Base-by-base conservation (phyloP, 2,329 filamentous ascomycete genomes). In the Zasmidium angulare region DNA sequence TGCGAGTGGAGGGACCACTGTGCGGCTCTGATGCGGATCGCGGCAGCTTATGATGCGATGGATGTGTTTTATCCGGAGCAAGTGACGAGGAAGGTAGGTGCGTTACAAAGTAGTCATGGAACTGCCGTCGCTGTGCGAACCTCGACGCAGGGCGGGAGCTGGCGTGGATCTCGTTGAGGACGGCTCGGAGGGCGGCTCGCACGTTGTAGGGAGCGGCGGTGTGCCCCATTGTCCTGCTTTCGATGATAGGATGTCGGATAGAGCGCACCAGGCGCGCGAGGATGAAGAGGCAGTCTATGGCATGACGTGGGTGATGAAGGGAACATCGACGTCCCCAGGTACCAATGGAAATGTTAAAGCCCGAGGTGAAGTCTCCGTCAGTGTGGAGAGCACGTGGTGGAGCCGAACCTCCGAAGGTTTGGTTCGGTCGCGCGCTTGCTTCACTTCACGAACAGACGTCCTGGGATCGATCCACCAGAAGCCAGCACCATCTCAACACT, bases 91-190 rank as follows among this genome's bases (percentile, higher is more conserved):
- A 96, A 3, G 95, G 93, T 1, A 99, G 84, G 74, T 97, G 91
- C 9, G 95, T 96, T 60, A 98, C 91, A 75, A 99, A 99, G 80
- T 99, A 98, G 69, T 96, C 92, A 79, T 97, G 92, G 75, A 98
- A 98, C 63, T 67, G 68, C 59, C 79, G 76, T 22, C 66, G 64
- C 48, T 68, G 66, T 14, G 59, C 23, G 12, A 63, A 52, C 11
- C 48, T 26, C 47, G 57, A 36, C 17, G 60, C 29, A 11, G 54
- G 24, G 31, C 48, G 40, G 26, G 53, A 48, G 20, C 20, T 43
- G 20, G 57, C 50, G 43, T 40, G 59, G 36, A 40, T 52, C 46
- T 70, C 68, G 50, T 58, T 58, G 57, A 70, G 64, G 49, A 71
- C 55, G 24, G 64, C 56, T 31, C 63, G 66, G 46, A 73, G 60